Base-by-base conservation (phyloP, 2,329 filamentous ascomycete genomes). In the Helicocarpus griseus region DNA sequence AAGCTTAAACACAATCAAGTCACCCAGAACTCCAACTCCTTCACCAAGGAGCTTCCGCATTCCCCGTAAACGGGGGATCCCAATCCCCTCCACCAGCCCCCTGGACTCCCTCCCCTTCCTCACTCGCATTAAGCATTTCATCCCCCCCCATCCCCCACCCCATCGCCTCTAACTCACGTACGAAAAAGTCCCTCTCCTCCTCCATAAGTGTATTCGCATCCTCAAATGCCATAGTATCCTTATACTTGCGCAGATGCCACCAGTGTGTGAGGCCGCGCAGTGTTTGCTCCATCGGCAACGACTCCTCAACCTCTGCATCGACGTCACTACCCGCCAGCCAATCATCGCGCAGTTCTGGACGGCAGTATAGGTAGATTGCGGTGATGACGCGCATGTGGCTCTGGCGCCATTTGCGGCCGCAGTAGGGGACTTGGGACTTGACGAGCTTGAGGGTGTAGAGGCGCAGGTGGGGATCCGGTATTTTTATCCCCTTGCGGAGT, bases 311-410 rank as follows among this genome's bases (percentile, higher is more conserved):
- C 59, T 95, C 91, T 0, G 86, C 87, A 61, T 98, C 93, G 1
- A 97, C 83, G 64, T 96, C 90, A 54, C 85, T 86, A 4, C 91
- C 91, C 0, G 87, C 68, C 1, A 97, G 77, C 91, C 93, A 97
- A 70, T 96, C 93, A 64, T 98, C 93, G 28, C 91, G 80, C 43
- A 98, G 77, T 67, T 97, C 91, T 0, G 91, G 91, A 6, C 89
- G 80, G 64, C 91, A 95, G 70, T 95, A 88, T 46, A 98, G 76
- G 68, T 96, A 98, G 1, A 98, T 88, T 3, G 90, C 89, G 0
- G 93, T 98, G 64, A 98, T 98, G 63, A 97, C 90, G 51, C 91
- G 87, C 93, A 98, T 98, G 69, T 98, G 97, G 60, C 83, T 84
- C 72, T 97, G 93, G 13, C 93, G 84, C 93, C 93, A 98, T 73